phyloP scores from a whole-genome alignment of 371 early-diverging fungal species.

The Sporodiniella umbellata region DNA sequence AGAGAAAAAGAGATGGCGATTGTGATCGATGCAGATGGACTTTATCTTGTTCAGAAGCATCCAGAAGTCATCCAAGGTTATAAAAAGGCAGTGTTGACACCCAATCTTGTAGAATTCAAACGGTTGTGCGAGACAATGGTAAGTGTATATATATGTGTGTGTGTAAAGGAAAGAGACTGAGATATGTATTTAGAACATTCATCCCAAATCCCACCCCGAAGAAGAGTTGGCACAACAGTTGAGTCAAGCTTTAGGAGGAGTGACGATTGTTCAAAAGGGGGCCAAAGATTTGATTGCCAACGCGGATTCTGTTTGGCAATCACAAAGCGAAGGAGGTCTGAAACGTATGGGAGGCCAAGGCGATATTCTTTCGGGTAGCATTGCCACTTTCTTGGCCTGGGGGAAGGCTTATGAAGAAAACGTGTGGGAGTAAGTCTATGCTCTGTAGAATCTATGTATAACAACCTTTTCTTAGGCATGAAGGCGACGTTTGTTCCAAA shows the following conservation, averaged over 20 bases:
- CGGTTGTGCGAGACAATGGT: conserved; percentile 76
- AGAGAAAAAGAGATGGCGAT: conserved; percentile 64
- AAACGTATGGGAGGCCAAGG: conserved; percentile 99
- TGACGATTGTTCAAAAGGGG: conserved; percentile 89
- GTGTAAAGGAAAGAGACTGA: background rate
- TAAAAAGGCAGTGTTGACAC: conserved; percentile 80
- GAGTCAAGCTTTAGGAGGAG: conserved; percentile 59
- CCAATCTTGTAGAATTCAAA: conserved; percentile 86
- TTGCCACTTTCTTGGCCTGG: conserved; percentile 91
- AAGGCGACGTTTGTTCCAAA: conserved; percentile 33
- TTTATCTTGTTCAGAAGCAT: conserved; percentile 70
- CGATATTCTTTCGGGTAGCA: conserved; percentile 89
- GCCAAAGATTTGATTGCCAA: conserved; percentile 74
- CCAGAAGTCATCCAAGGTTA: conserved; percentile 76
- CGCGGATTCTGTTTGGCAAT: too few relatives aligned
- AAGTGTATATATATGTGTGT: conserved; percentile 3
- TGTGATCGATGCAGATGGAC: conserved; percentile 93
- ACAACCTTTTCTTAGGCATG: conserved; percentile 22
- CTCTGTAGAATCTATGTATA: background rate
- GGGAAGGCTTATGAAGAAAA: conserved; percentile 60
- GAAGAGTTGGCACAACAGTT: conserved; percentile 40
- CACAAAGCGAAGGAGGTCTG: conserved; percentile 69
- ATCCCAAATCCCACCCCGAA: conserved; percentile 25
- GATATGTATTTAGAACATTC: conserved; percentile 33
- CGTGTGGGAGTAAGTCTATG: conserved; percentile 53